phyloP scores from a whole-genome alignment of 768 basidiomycete genomes.

The Calocybe indica region DNA sequence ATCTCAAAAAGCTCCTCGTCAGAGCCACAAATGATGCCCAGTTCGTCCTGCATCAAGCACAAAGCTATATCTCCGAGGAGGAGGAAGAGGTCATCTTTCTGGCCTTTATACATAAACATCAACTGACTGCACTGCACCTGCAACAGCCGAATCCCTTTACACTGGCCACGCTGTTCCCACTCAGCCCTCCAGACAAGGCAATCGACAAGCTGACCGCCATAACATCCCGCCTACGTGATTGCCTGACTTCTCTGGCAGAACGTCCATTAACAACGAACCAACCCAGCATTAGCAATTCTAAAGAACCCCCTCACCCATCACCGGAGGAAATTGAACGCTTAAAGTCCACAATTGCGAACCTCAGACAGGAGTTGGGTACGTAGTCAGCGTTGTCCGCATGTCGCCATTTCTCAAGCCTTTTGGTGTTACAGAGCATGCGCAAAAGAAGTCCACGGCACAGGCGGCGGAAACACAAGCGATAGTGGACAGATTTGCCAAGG shows the following conservation, averaged over 20 bases:
- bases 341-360: constrained; percentile 39
- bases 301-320: constrained; percentile 12
- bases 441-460: constrained; percentile 36
- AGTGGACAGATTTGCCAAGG: constrained; percentile 47
- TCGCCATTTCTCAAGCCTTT: not conserved
- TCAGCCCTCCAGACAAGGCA: constrained; percentile 43
- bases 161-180: constrained; percentile 44
- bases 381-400: not conserved
- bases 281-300: not conserved
- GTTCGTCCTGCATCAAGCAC: constrained; percentile 42
- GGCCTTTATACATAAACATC: constrained; percentile 4
- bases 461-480: constrained; percentile 44
- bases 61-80: constrained; percentile 28
- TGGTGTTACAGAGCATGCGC: constrained; percentile 35
- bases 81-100: constrained; percentile 38
- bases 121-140: not conserved
- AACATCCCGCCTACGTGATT: constrained; percentile 34
- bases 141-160: constrained; percentile 39
- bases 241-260: constrained; percentile 23
- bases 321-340: constrained; percentile 45
- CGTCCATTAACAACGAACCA: constrained; percentile 9
- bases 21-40: constrained; percentile 63
- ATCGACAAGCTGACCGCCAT: constrained; percentile 40
- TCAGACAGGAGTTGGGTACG: constrained; percentile 58
- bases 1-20: constrained; percentile 55